Conservation (phyloP, 2,329 filamentous ascomycete species). For the Xylaria sp. region DNA sequence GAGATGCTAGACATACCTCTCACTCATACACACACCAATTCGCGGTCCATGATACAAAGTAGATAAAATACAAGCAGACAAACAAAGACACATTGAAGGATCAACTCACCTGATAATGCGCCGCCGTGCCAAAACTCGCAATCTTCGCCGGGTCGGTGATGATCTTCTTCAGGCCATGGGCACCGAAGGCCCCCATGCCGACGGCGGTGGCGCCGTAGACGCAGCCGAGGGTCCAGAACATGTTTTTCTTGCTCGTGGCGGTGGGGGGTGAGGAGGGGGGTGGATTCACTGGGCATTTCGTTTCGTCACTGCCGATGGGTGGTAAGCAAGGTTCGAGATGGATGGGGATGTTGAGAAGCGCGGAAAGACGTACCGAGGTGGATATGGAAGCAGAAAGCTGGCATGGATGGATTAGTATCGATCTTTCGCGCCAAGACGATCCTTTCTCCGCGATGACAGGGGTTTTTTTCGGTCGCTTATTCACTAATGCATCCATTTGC, state of each 20-base stretch:
- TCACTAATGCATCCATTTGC: no score
- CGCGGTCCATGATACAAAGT: no score
- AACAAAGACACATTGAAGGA: not conserved
- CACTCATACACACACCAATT: not conserved
- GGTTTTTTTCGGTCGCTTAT: no score
- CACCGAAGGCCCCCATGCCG: slow-evolving; percentile 60
- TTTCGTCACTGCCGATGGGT: not conserved
- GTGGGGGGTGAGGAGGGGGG: slow-evolving; percentile 15
- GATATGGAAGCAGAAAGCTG: no score
- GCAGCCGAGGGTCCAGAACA: slow-evolving; percentile 58
- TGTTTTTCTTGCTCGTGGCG: slow-evolving; percentile 16
- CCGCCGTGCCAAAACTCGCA: slow-evolving; percentile 58
- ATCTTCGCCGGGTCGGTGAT: slow-evolving; percentile 54
- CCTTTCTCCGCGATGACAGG: no score
- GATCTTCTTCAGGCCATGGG: slow-evolving; percentile 58
- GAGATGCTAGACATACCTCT: not conserved
- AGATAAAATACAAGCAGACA: no score
- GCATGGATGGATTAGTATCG: no score
- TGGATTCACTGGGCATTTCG: slow-evolving; percentile 19
- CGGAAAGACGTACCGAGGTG: not conserved
- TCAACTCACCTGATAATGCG: slow-evolving; percentile 57
- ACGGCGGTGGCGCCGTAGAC: slow-evolving; percentile 59
- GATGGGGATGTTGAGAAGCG: not conserved
- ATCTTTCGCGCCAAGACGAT: no score
- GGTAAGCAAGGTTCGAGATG: not conserved